Base-by-base conservation (phyloP, 495 filamentous ascomycete genomes). In the Neurospora sp. region DNA sequence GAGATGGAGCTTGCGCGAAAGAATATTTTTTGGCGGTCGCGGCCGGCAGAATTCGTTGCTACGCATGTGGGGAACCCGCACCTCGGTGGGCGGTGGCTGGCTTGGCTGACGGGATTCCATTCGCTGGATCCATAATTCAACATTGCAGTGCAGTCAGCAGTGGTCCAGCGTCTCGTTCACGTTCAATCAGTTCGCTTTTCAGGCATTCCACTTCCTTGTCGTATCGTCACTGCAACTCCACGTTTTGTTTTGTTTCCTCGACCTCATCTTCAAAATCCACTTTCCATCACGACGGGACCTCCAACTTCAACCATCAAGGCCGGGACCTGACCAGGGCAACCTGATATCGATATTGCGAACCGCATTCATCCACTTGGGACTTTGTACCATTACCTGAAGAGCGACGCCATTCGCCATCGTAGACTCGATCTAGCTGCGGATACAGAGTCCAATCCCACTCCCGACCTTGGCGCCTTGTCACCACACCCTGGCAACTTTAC, bases 21-120 rank as follows among this genome's bases (percentile, higher is more conserved):
- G 77, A 81, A 80, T 80, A 78, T 81, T 81, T 82, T 82, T 82
- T 82, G 80, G 80, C 80, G 80, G 81, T 80, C 69, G 72, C 40
- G 4, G 5, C 3, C 8, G 81, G 81, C 81, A 80, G 71, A 79
- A 42, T 45, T 42, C 48, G 40, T 38, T 34, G 28, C 13, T 34
- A 34, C 3, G 21, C 24, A 21, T 72, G 77, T 77, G 76, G 74
- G 76, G 73, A 73, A 71, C 39, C 19, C 24, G 54, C 15, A 62
- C 54, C 28, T 62, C 54, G 54, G 24, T 62, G 54, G 54, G 54
- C 54, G 54, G 24, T 59, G 48, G 48, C 48, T 59, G 48, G n/a
- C 45, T 54, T 54, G 45, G 54, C 54, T 62, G 54, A 62, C 54
- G 24, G 24, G 54, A 62, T 28, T 34, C 54, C 54, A 62, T 62